Base-by-base conservation (phyloP, 2,329 filamentous ascomycete species). In the Calycina herbarum region DNA sequence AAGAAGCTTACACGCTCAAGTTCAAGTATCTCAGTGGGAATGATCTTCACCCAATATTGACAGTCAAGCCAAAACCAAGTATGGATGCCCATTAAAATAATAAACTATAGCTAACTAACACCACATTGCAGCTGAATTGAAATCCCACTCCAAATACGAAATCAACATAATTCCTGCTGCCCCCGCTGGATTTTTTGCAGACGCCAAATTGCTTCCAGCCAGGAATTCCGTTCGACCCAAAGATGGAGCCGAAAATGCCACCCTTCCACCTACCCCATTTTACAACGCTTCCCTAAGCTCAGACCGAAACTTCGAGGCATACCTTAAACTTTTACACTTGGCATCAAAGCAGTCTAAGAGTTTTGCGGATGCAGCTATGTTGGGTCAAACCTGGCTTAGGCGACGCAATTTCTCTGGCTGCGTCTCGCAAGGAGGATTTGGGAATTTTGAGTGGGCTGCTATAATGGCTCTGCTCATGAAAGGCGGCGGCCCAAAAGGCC, bases 361-460 rank as follows among this genome's bases (percentile, higher is more conserved):
- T 0, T 97, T 94, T 77, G 83, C 85, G 65, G 93, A 97, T 76
- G 91, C 93, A 8, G 96, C 93, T 76, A 83, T 96, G 7, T 83
- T 99, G 27, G 95, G 94, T 31, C 88, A 90, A 65, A 86, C 92
- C 64, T 99, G 95, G 95, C 83, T 99, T 51, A 89, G 89, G 70
- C 94, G 98, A 78, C 87, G 94, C 64, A 93, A 93, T 0, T 91
- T 97, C 70, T 85, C 84, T 17, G 86, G 91, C 57, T 81, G 84
- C 27, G 78, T 93, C n/a, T 83, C 86, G 1, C 81, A 83, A 56
- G 94, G 95, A 57, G 95, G 95, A 0, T 97, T 99, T 76, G 95
- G 95, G 2, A 88, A 92, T 70, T 96, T 97, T 70, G 95, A 99
- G 76, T 98, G 93, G 92, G 85, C 91, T 0, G 80, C 87, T n/a